These are phyloP conservation scores for Suhomyces kilbournensis DNA, from an alignment of 805 yeast species.

Conservation along the genomic window DNA sequence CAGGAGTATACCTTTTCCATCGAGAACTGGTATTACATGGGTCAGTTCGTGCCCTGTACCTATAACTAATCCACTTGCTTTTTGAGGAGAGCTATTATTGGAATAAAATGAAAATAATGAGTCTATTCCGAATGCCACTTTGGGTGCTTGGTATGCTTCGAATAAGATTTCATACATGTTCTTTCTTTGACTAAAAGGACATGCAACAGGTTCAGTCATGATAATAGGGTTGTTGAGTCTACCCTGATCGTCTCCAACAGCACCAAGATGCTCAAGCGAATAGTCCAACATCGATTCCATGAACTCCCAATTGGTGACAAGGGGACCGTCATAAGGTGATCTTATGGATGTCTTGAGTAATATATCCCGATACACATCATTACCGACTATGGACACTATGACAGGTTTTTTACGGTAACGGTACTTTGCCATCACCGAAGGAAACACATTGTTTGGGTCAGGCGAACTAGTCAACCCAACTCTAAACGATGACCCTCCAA, in stretches of 20 bases:
- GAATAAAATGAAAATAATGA: slow-evolving; percentile 72
- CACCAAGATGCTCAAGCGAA: slow-evolving; percentile 70
- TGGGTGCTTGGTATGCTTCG: slow-evolving; percentile 76
- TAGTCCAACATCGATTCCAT: slow-evolving; percentile 82
- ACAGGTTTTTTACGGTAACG: slow-evolving; percentile 71
- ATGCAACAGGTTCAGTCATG: slow-evolving; percentile 73
- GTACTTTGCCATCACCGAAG: slow-evolving; percentile 65
- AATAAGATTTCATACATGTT: slow-evolving; percentile 79
- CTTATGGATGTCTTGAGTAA: slow-evolving; percentile 64
- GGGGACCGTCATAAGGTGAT: slow-evolving; percentile 83
- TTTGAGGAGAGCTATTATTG: slow-evolving; percentile 35
- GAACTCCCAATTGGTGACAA: slow-evolving; percentile 90
- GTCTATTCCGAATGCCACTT: slow-evolving; percentile 79
- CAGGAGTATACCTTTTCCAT: slow-evolving; percentile 62
- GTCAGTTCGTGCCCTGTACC: slow-evolving; percentile 83
- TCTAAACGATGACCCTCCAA: slow-evolving; percentile 65
- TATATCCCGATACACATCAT: slow-evolving; percentile 73
- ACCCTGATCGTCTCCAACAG: slow-evolving; percentile 44
- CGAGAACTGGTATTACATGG: slow-evolving; percentile 73
- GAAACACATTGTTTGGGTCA: slow-evolving; percentile 61
- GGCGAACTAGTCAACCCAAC: slow-evolving; percentile 52
- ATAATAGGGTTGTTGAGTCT: slow-evolving; percentile 74
- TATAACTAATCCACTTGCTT: slow-evolving; percentile 64
- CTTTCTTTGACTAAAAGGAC: slow-evolving; percentile 66
- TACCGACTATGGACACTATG: slow-evolving; percentile 73